Conservation (phyloP, 1,284 basidiomycete species). For the Leccinum solheimii region DNA sequence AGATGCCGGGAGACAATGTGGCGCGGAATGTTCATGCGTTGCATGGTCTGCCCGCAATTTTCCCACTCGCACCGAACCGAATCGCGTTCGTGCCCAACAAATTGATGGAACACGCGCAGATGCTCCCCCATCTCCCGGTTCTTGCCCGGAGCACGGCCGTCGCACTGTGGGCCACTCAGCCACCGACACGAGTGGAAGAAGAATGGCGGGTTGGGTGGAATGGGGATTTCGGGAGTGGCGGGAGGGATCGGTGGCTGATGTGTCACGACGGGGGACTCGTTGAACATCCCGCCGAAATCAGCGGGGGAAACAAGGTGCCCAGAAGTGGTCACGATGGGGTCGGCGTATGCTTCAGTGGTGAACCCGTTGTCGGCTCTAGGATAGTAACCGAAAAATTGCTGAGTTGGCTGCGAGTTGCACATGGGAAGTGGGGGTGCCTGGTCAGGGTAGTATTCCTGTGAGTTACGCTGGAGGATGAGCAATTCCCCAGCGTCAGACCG, state of each 20-base stretch:
- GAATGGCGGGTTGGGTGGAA: constrained; percentile 4
- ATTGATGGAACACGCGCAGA: constrained; percentile 20
- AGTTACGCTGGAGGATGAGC: constrained; percentile 1
- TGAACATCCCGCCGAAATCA: neutral
- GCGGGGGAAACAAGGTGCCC: neutral
- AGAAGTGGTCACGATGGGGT: neutral
- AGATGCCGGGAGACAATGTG: constrained; percentile 33
- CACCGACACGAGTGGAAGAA: constrained; percentile 21
- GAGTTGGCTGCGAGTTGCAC: neutral
- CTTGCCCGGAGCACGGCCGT: constrained; percentile 27
- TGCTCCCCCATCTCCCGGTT: constrained; percentile 34
- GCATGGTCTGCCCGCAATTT: constrained; percentile 21
- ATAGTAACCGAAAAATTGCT: neutral
- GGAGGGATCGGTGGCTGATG: constrained; percentile 24
- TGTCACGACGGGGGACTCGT: neutral
- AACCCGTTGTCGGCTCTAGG: neutral
- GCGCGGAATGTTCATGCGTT: constrained; percentile 32
- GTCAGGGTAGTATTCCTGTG: constrained; percentile 16
- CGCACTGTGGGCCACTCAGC: constrained; percentile 22
- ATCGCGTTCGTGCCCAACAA: constrained; percentile 31
- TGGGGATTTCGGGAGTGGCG: constrained; percentile 8
- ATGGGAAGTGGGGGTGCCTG: neutral
- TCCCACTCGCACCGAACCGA: constrained; percentile 26
- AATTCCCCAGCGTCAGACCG: neutral
- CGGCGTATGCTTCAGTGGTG: neutral